phyloP scores from a whole-genome alignment of 2,329 filamentous ascomycete genomes.

The Diaporthe helianthi region DNA sequence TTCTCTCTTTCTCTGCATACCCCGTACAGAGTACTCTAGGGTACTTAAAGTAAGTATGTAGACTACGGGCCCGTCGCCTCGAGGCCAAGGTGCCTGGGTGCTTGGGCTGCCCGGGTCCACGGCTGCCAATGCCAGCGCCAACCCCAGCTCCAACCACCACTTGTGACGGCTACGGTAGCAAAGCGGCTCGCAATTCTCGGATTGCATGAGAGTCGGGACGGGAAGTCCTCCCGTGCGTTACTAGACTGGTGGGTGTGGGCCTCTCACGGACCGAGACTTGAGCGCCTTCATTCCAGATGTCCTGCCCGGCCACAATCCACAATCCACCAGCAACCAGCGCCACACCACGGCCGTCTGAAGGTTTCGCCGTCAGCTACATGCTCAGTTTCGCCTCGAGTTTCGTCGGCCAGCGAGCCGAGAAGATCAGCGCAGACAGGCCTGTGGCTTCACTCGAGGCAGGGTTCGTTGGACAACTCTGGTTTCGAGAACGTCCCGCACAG shows the following conservation, averaged over 20 bases:
- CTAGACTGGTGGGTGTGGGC: conserved; percentile 10
- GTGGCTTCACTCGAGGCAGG: conserved; percentile 9
- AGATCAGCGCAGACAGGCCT: conserved; percentile 12
- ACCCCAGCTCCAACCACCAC: conserved; percentile 7
- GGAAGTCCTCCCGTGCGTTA: background rate
- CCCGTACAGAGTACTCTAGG: no score
- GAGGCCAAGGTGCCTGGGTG: background rate
- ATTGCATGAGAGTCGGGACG: conserved; percentile 13
- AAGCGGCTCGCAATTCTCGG: conserved; percentile 8
- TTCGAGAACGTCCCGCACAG: conserved; percentile 23
- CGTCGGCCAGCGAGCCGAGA: conserved; percentile 30
- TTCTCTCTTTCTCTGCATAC: no score
- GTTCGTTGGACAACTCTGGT: conserved; percentile 18
- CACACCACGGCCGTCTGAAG: background rate
- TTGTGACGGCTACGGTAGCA: background rate
- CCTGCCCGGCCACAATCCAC: no score
- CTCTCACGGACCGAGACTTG: conserved; percentile 23
- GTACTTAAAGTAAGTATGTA: no score
- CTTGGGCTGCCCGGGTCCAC: no score
- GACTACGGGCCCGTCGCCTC: background rate
- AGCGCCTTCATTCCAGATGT: background rate
- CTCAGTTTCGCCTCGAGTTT: conserved; percentile 26
- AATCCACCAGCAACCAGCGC: background rate
- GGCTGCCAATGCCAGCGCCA: conserved; percentile 3
- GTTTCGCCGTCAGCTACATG: conserved; percentile 4